These are phyloP conservation scores for Stipa capillata DNA, from an alignment of 176 grass and related monocot species.

Conservation along the genomic window DNA sequence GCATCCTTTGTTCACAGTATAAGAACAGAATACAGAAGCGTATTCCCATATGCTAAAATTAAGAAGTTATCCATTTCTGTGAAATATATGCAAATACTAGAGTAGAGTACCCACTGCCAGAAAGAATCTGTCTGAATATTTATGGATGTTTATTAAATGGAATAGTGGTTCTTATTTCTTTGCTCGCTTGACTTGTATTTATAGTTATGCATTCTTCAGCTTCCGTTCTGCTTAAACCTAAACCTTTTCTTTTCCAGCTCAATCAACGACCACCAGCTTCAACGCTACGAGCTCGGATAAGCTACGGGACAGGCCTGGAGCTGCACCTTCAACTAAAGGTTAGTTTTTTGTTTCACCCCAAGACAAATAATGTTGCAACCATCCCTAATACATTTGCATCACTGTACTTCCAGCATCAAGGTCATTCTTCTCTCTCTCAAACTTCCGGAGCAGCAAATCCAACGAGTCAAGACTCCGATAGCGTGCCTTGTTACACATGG, in stretches of 20 bases:
- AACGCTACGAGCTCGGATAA: conserved; percentile 45
- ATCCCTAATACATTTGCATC: not conserved
- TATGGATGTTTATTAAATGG: not conserved
- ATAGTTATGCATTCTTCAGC: not conserved
- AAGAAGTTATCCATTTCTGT: not conserved
- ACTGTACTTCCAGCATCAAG: conserved; percentile 60
- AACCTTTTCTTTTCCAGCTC: conserved; percentile 28
- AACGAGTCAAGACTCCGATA: conserved; percentile 85
- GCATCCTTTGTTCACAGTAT: not conserved
- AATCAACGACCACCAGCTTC: conserved; percentile 51
- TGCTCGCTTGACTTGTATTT: not conserved
- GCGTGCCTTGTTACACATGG: conserved; percentile 21
- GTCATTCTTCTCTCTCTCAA: conserved; percentile 98
- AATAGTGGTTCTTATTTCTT: not conserved
- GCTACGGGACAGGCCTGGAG: conserved; percentile 47
- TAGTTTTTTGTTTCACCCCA: conserved; percentile 21
- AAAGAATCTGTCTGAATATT: not conserved
- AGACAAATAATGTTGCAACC: not conserved
- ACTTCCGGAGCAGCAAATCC: conserved; percentile 97
- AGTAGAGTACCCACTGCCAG: not conserved
- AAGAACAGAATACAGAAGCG: not conserved
- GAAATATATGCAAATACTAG: not conserved
- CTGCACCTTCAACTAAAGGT: conserved; percentile 64
- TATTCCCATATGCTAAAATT: not conserved
- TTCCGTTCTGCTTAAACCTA: not conserved